Evolutionary conservation across 1,284 basidiomycete genomes (phyloP), one percentile per base, ranked within the genome.

Genomic region (Acaromyces ingoldii): DNA sequence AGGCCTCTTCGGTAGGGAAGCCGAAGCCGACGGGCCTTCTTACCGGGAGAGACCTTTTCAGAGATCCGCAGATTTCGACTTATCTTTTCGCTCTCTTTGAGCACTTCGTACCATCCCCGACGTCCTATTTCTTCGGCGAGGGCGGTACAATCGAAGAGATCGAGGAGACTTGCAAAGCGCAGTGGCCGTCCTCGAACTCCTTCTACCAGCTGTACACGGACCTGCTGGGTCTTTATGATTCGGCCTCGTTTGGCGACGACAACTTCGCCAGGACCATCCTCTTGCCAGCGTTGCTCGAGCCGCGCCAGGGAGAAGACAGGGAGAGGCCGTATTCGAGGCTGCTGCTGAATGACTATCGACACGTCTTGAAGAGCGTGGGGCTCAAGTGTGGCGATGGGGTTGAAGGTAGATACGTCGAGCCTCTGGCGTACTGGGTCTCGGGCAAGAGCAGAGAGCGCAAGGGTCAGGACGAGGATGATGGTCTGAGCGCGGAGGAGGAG

Each of bases 131-230:
- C 10, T n/a, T 10, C 17, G 17, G 10, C 31, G 17, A 17, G 31
- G 17, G 31, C 31, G 17, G 17, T 10, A 34, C 31, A 17, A 34
- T 34, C 10, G 31, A 34, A 34, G 31, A 34, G 17, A 17, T n/a
- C 31, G 31, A n/a, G n/a, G n/a, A n/a, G n/a, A n/a, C 31, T 10
- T 34, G 31, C 31, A 34, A 34, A 34, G 31, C 10, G 31, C 10
- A 10, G 31, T 10, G 10, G 36, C 6, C 21, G 36, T n/a, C n/a
- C n/a, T n/a, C 26, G 6, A 10, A 22, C 3, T 33, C 48, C n/a
- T 49, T 49, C 25, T 96, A 86, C 79, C 91, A 95, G 72, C 88
- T 88, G 72, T 98, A 92, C 78, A 88, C 88, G 25, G 91, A 96
- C 75, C 86, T 96, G 62, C 80, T 95, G 45, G 85, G 83, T 0